phyloP scores from a whole-genome alignment of 2,329 filamentous ascomycete species.

The Sphaerostilbella broomeana region DNA sequence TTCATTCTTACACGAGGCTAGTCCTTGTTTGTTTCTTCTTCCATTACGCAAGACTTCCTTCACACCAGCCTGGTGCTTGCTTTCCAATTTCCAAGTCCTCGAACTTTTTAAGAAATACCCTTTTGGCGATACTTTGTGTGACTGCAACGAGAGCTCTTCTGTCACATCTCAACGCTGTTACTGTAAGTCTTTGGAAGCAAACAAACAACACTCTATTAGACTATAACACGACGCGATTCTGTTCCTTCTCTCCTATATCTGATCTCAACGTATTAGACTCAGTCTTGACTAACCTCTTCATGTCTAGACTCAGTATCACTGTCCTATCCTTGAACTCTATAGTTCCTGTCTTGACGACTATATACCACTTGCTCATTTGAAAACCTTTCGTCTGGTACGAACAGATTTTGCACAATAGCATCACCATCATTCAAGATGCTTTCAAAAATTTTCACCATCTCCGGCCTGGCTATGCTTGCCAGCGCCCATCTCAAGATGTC shows the following conservation, averaged over 20 bases:
- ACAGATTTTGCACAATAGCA: constrained; percentile 16
- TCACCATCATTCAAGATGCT: constrained; percentile 40
- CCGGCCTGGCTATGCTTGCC: constrained; percentile 53
- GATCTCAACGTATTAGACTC: background rate
- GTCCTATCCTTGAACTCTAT: constrained; percentile 1
- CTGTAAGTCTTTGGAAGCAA: constrained; percentile 5
- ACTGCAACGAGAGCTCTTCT: constrained; percentile 7
- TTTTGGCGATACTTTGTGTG: constrained; percentile 13
- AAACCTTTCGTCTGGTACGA: constrained; percentile 29
- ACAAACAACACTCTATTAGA: no score
- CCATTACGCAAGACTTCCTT: constrained; percentile 3
- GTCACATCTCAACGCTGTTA: constrained; percentile 5
- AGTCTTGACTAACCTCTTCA: no score
- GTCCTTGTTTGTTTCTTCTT: constrained; percentile 26
- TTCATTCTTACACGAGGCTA: constrained; percentile 26
- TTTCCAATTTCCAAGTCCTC: constrained; percentile 19
- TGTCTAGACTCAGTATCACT: constrained; percentile 6
- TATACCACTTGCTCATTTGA: constrained; percentile 16
- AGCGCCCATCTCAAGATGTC: constrained; percentile 72
- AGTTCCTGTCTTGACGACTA: constrained; percentile 21
- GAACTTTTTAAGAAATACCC: constrained; percentile 10
- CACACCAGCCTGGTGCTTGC: constrained; percentile 9
- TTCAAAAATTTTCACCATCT: constrained; percentile 41
- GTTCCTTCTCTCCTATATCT: background rate
- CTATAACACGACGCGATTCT: no score